phyloP scores from a whole-genome alignment of 352 stramenopile genomes.

The Aphanomyces invadans region DNA sequence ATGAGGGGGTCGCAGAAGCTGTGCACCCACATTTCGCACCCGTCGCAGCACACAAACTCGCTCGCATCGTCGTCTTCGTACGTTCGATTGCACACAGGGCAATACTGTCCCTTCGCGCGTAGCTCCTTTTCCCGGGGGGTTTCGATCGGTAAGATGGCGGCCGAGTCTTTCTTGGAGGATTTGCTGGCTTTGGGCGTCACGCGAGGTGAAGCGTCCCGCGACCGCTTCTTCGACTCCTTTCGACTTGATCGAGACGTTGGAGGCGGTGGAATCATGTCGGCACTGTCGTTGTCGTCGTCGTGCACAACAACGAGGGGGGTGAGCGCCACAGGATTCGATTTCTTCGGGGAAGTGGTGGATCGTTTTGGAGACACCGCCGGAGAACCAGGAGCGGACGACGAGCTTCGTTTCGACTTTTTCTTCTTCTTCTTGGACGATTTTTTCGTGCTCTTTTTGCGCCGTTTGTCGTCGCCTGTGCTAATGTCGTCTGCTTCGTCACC shows the following conservation, averaged over 20 bases:
- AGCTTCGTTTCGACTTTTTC: slow-evolving; percentile 18
- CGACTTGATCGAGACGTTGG: neutral
- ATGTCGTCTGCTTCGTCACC: neutral
- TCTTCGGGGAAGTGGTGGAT: neutral
- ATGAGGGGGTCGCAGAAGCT: slow-evolving; percentile 58
- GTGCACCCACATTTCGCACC: slow-evolving; percentile 84
- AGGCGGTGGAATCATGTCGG: neutral
- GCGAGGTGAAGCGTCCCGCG: neutral
- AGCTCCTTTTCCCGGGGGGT: slow-evolving; percentile 55
- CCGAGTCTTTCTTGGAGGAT: neutral
- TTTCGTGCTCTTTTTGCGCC: slow-evolving; percentile 15
- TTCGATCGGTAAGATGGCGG: neutral
- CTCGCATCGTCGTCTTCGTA: slow-evolving; percentile 83
- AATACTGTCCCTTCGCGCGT: slow-evolving; percentile 74
- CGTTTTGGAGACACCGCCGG: neutral
- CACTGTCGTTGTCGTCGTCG: neutral
- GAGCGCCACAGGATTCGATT: no score
- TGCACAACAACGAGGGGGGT: neutral
- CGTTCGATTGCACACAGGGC: slow-evolving; percentile 71
- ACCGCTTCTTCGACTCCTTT: slow-evolving; percentile 18
- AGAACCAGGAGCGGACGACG: neutral
- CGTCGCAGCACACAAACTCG: slow-evolving; percentile 84
- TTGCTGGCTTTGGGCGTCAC: slow-evolving; percentile 12
- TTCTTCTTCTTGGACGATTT: slow-evolving; percentile 25
- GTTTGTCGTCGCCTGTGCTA: slow-evolving; percentile 11